phyloP scores from a whole-genome alignment of 108 stramenopile species.

The Aurantiochytrium sp. region DNA sequence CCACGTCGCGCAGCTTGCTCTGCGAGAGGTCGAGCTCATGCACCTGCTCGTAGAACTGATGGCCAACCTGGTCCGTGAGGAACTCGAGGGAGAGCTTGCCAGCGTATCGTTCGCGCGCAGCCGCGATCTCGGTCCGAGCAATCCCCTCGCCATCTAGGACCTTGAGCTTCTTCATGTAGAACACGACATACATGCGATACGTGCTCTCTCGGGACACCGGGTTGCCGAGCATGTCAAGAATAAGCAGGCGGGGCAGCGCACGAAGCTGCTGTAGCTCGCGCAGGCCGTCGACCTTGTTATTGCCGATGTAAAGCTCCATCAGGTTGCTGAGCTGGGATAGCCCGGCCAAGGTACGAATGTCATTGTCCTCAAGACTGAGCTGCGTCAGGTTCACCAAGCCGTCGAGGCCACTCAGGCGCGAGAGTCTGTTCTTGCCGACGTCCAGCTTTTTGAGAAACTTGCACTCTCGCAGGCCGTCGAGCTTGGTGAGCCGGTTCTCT shows the following conservation, averaged over 20 bases:
- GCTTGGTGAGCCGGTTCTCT: not conserved
- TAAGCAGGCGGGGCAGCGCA: constrained; percentile 42
- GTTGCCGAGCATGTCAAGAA: constrained; percentile 48
- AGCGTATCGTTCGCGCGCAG: constrained; percentile 41
- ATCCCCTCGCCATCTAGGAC: constrained; percentile 48
- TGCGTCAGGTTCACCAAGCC: constrained; percentile 38
- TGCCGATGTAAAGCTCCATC: constrained; percentile 55
- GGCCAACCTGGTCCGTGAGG: constrained; percentile 33
- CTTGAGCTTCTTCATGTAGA: constrained; percentile 42
- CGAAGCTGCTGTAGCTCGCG: constrained; percentile 38
- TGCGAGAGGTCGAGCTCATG: constrained; percentile 7
- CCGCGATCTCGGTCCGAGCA: constrained; percentile 7
- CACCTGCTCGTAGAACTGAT: not conserved
- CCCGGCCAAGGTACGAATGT: constrained; percentile 29
- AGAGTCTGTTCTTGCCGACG: constrained; percentile 45
- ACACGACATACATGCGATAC: constrained; percentile 45
- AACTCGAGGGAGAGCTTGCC: constrained; percentile 38
- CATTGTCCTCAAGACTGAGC: constrained; percentile 48
- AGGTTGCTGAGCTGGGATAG: constrained; percentile 13
- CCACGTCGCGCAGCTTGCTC: constrained; percentile 37
- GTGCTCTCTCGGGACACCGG: constrained; percentile 31
- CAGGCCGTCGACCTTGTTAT: constrained; percentile 37
- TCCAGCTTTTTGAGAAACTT: constrained; percentile 41
- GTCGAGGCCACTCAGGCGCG: constrained; percentile 38
- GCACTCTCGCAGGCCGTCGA: constrained; percentile 17